Percentiles rank a stretch among this genome's conserved stretches.
Evolutionary conservation across 441 rosid genomes (phyloP).

Genomic region (Populus hybrid): DNA sequence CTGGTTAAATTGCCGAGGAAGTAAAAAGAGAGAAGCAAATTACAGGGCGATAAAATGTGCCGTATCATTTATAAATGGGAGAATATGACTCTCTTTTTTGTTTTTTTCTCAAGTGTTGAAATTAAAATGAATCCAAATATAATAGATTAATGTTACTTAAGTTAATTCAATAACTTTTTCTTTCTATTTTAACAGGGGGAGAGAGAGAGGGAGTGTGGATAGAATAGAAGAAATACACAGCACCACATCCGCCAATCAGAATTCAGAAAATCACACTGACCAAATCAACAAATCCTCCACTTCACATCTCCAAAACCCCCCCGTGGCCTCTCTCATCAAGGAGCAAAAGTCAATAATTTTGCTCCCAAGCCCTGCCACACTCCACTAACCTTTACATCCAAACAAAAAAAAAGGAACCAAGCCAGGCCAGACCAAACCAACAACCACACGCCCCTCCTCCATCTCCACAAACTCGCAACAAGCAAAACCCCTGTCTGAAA

Average conservation of each 20-base stretch:
- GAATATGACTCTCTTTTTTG: no score
- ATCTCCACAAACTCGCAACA: not conserved
- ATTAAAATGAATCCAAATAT: no score
- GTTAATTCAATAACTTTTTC: no score
- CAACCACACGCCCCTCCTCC: not conserved
- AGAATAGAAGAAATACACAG: constrained; percentile 36
- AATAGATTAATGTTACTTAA: not conserved
- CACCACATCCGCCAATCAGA: constrained; percentile 43
- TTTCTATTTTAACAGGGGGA: not conserved
- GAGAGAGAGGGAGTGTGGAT: constrained; percentile 27
- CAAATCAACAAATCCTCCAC: constrained; percentile 17
- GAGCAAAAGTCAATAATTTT: constrained; percentile 15
- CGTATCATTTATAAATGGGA: no score
- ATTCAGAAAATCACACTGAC: constrained; percentile 1
- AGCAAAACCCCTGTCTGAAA: not conserved
- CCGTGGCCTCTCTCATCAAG: not conserved
- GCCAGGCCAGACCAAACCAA: not conserved
- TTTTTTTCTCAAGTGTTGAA: no score
- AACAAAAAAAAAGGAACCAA: not conserved
- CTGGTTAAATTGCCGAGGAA: not conserved
- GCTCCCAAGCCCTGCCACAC: not conserved
- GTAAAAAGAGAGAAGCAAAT: no score
- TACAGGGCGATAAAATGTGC: no score
- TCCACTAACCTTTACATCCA: not conserved
- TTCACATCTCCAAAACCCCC: not conserved